These are phyloP conservation scores for Epicoccum sorghinum DNA, from an alignment of 2,329 filamentous ascomycete species.

Conservation along the genomic window DNA sequence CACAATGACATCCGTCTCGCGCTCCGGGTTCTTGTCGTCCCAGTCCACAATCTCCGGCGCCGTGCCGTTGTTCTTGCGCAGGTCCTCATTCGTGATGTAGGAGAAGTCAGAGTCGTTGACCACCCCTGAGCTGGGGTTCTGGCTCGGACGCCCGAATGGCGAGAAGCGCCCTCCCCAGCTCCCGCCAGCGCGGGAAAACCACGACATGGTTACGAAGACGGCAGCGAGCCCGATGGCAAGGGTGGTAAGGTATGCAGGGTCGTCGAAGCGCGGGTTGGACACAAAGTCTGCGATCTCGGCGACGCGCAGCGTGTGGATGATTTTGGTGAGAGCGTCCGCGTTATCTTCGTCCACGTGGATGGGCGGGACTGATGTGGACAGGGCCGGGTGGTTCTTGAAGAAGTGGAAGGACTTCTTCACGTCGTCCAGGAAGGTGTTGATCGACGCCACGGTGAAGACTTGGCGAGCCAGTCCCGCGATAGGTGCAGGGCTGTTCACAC, in stretches of 20 bases:
- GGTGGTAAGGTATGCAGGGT: slow-evolving; percentile 40
- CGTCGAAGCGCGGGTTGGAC: slow-evolving; percentile 40
- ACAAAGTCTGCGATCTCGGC: slow-evolving; percentile 34
- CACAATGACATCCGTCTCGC: slow-evolving; percentile 72
- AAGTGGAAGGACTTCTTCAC: slow-evolving; percentile 46
- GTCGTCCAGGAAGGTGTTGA: slow-evolving; percentile 41
- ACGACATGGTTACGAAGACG: slow-evolving; percentile 53
- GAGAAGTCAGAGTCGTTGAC: slow-evolving; percentile 79
- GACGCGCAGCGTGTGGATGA: slow-evolving; percentile 28
- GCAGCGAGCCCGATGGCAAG: slow-evolving; percentile 47
- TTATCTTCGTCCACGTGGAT: slow-evolving; percentile 16
- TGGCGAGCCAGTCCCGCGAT: slow-evolving; percentile 14
- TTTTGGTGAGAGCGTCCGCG: slow-evolving; percentile 30
- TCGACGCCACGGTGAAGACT: slow-evolving; percentile 45
- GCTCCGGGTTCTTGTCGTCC: slow-evolving; percentile 48
- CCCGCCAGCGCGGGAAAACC: slow-evolving; percentile 54
- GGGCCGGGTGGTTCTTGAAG: slow-evolving; percentile 39
- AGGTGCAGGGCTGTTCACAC: slow-evolving; percentile 20
- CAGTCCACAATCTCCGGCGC: slow-evolving; percentile 47
- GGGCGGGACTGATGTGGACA: slow-evolving; percentile 31
- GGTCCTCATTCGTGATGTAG: slow-evolving; percentile 81
- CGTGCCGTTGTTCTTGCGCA: slow-evolving; percentile 56
- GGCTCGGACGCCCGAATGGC: slow-evolving; percentile 54
- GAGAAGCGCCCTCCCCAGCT: slow-evolving; percentile 55
- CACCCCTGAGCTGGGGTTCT: slow-evolving; percentile 52